Base-by-base conservation (phyloP, 768 basidiomycete genomes). In the Sistotremastrum suecicum region DNA sequence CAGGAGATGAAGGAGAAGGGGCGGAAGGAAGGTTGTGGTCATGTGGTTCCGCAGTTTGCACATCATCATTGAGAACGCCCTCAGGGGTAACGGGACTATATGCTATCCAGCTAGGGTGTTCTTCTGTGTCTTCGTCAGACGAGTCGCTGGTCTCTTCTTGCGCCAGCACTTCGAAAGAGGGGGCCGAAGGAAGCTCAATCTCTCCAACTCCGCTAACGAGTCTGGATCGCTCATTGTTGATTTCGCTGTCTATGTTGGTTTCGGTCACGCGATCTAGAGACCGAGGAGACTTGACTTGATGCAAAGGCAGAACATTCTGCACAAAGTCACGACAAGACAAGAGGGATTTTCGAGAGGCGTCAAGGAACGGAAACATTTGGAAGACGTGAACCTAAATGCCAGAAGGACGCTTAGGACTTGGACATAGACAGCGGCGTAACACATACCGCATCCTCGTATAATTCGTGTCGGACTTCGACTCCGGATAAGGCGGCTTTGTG, bases 401-500 rank as follows among this genome's bases (percentile, higher is more conserved):
- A 10, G 28, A 30, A 39, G 31, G 5, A 41, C 35, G 41, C 32
- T 28, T 46, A 41, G 47, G 28, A 32, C 28, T 32, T 31, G 32
- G 39, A 38, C 11, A 5, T 29, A 32, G 34, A 3, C n/a, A 32
- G 10, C 7, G 8, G 5, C 37, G 4, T 20, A 28, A 12, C 7
- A 67, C 81, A 55, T 55, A 92, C 89, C 43, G 81, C 83, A 62
- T 99, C 94, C 55, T 92, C 83, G 55, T 86, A 95, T 36, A 87
- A 62, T 58, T 97, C 91, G 54, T 92, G 85, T 50, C 74, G 75
- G 32, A 95, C 86, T 45, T 82, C 68, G 35, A 94, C 88, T 2
- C 91, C 92, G 0, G 84, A 78, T 30, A 85, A 60, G 4, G 80
- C 76, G 7, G 95, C 95, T 60, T 99, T 99, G 63, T 94, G 87